Evolutionary conservation across 1,284 basidiomycete genomes (phyloP), one percentile per base, ranked within the genome.

Genomic region (Trichosporon asahii): DNA sequence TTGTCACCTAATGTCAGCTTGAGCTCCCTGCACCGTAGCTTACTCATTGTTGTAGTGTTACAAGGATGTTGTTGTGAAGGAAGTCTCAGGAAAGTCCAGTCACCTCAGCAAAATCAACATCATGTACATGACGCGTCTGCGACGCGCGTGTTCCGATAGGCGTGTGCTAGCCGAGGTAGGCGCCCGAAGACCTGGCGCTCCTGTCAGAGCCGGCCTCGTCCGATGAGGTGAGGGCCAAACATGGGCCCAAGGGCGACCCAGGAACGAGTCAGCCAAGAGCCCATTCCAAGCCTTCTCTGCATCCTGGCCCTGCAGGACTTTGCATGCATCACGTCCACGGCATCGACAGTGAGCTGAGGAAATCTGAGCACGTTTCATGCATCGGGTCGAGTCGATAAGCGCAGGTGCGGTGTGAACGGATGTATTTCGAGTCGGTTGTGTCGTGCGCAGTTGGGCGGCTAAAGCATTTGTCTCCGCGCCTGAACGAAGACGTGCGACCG

Each of bases 1-100:
- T 82, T 83, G 68, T 77, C 79, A 75, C 76, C 77, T 80, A 64
- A 5, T 0, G 60, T 73, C 14, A 73, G 70, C 53, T 49, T 3
- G 15, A 6, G 2, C 3, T 7, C 8, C 0, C 11, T 9, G 12
- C 15, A 14, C 0, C 1, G 5, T 2, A 44, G 61, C 72, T n/a
- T 23, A 73, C 72, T 73, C 72, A 73, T 71, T 40, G 23, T 70
- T 33, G 27, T 53, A n/a, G 23, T 40, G 53, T 55, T 46, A 31
- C 49, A 65, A 35, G 18, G 33, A 66, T 23, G 65, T 25, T 21
- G 57, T 63, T 55, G 66, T 21, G 55, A 21, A 63, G 27, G 29
- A 29, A 71, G 63, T 65, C 63, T 65, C 12, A 33, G 44, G 29
- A 31, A 6, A 55, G 49, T 60, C 64, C 49, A 46, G 64, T 65